Evolutionary conservation across 2,329 filamentous ascomycete species (phyloP).

Genomic region (Cordyceps fumosorosea): DNA sequence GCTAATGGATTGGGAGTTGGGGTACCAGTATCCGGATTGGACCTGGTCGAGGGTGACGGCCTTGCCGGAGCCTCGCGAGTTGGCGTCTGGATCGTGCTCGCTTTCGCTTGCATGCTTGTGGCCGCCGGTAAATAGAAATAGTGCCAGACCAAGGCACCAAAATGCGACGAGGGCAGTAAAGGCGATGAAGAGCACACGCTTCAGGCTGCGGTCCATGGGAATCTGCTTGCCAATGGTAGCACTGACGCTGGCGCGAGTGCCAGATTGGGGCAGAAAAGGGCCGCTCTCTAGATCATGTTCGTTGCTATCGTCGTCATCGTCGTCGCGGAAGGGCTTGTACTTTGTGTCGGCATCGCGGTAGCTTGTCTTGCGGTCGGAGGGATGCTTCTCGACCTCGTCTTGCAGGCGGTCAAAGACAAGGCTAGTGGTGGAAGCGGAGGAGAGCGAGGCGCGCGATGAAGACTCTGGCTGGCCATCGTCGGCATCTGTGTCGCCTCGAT

Average conservation of each 20-base stretch:
- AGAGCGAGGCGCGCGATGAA: conserved; percentile 52
- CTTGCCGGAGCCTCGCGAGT: conserved; percentile 58
- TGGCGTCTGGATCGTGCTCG: conserved; percentile 63
- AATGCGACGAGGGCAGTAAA: conserved; percentile 54
- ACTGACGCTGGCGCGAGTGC: conserved; percentile 25
- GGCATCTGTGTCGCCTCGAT: not conserved
- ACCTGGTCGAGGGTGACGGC: conserved; percentile 68
- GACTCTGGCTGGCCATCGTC: conserved; percentile 19
- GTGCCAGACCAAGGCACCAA: conserved; percentile 62
- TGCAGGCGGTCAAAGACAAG: conserved; percentile 72
- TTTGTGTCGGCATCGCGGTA: conserved; percentile 26
- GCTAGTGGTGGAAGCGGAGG: conserved; percentile 78
- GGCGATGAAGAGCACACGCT: conserved; percentile 55
- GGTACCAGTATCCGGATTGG: conserved; percentile 56
- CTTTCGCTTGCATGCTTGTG: conserved; percentile 58
- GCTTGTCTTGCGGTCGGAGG: conserved; percentile 13
- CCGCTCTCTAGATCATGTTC: conserved; percentile 40
- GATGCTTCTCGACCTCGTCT: conserved; percentile 40
- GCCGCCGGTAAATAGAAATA: conserved; percentile 59
- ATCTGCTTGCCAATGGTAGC: conserved; percentile 42
- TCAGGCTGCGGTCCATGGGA: conserved; percentile 59
- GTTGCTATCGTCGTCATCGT: conserved; percentile 22
- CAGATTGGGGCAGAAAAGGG: conserved; percentile 41
- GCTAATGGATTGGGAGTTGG: conserved; percentile 58
- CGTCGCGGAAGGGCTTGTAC: conserved; percentile 33